Evolutionary conservation across 345 rosid species (phyloP).

Genomic region (Cardamine occulta): DNA sequence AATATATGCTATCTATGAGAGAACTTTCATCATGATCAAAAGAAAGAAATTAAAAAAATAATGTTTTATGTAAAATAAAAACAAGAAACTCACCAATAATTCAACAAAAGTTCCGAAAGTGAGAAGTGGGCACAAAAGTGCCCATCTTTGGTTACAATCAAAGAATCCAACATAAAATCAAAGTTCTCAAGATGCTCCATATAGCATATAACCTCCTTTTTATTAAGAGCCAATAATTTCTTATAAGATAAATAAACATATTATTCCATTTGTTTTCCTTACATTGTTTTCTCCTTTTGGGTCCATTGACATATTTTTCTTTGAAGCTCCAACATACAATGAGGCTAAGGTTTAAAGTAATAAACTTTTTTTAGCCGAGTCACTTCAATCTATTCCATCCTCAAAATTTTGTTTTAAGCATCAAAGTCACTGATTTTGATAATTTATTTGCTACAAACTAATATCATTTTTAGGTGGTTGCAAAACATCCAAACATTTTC

Average conservation of each 20-base stretch:
- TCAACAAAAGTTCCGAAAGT: slow-evolving; percentile 41
- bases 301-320: slow-evolving; percentile 36
- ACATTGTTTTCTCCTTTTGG: slow-evolving; percentile 28
- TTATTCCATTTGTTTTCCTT: slow-evolving; percentile 38
- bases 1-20: slow-evolving; percentile 38
- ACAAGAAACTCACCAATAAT: slow-evolving; percentile 37
- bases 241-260: slow-evolving; percentile 22
- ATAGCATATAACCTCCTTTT: slow-evolving; percentile 39
- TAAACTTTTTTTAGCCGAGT: slow-evolving; percentile 21
- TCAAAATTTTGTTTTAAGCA: slow-evolving; percentile 15
- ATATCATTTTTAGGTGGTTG: neutral
- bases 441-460: neutral
- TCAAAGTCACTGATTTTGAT: slow-evolving; percentile 29
- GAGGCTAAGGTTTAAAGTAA: slow-evolving; percentile 35
- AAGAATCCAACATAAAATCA: slow-evolving; percentile 46
- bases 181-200: slow-evolving; percentile 44
- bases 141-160: slow-evolving; percentile 44
- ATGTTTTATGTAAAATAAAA: neutral
- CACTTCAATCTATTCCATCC: slow-evolving; percentile 35
- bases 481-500: neutral
- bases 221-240: slow-evolving; percentile 34
- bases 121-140: slow-evolving; percentile 48
- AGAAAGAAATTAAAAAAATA: neutral
- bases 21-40: slow-evolving; percentile 40
- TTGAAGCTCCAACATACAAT: slow-evolving; percentile 45